Evolutionary conservation across 768 basidiomycete genomes (phyloP), one percentile per base, ranked within the genome.

Genomic region (Galerina marginata): DNA sequence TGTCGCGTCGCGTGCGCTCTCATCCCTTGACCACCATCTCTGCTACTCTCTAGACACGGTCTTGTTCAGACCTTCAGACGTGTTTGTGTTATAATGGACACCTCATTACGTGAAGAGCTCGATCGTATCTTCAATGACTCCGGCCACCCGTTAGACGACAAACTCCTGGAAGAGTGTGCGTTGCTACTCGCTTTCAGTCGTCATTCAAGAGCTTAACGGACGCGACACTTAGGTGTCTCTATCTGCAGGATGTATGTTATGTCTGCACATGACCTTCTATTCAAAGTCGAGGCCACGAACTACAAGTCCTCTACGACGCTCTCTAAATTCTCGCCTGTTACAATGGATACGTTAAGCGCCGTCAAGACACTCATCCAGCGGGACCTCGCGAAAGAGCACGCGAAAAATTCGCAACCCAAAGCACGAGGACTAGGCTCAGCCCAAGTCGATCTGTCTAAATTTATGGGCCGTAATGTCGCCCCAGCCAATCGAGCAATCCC

Each of bases 211-310:
- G 16, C 12, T 47, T 11, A 55, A 11, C 48, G 9, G 44, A 56
- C 56, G 37, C 46, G 43, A 51, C 29, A 7, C n/a, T 66, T 40
- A 92, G 91, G 90, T 64, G 79, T 82, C 36, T 78, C 79, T 25
- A 78, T 92, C 60, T 93, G 91, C 70, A 77, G 82, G 69, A 83
- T 83, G 64, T 89, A 86, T 74, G 81, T 83, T 58, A 38, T 88
- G 40, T 64, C 75, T 33, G 79, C 86, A 20, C 79, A 85, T 23
- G 70, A 76, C 49, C 78, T 93, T 16, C 79, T 79, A 42, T 92
- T 78, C 73, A 92, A 91, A 70, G 86, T 88, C 80, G 88, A 93
- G 68, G 89, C 89, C 4, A 56, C 75, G 69, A 77, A 79, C 67
- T 77, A 79, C 62, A 74, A 61, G 5, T 55, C 75, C 4, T 73